phyloP scores from a whole-genome alignment of 208 protist species.

The Zelonia costaricensis region DNA sequence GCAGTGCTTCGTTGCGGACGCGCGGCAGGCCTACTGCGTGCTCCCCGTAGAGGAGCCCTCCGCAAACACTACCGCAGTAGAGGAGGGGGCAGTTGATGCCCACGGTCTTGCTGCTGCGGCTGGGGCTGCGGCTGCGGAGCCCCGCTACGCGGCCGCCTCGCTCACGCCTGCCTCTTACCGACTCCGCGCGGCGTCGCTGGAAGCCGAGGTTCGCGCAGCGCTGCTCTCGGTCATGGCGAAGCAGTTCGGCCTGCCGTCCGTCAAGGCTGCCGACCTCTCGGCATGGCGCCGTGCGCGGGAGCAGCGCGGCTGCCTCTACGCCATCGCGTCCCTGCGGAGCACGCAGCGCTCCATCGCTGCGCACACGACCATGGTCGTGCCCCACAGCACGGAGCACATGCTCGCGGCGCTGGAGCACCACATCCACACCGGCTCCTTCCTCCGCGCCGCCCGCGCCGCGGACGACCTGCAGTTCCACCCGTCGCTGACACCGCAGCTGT shows the following conservation, averaged over 20 bases:
- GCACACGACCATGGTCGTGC: conserved; percentile 57
- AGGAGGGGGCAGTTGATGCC: neutral
- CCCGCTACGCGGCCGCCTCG: neutral
- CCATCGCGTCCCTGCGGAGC: conserved; percentile 40
- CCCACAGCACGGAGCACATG: conserved; percentile 30
- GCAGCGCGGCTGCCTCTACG: conserved; percentile 53
- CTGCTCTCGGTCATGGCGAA: conserved; percentile 51
- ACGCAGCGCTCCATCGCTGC: conserved; percentile 35
- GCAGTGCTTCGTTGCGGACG: conserved; percentile 43
- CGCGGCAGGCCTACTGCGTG: conserved; percentile 52
- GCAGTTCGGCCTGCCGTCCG: conserved; percentile 40
- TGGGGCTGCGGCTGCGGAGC: too few relatives aligned
- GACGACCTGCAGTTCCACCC: conserved; percentile 79
- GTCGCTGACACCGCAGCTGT: conserved; percentile 72
- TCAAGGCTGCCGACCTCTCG: conserved; percentile 38
- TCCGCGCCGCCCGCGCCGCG: conserved; percentile 54
- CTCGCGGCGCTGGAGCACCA: conserved; percentile 33
- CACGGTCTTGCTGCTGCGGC: neutral
- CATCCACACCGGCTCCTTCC: conserved; percentile 26
- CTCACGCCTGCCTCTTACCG: conserved; percentile 18
- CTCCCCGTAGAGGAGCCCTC: conserved; percentile 24
- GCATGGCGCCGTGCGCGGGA: conserved; percentile 41
- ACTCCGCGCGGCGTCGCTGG: conserved; percentile 11
- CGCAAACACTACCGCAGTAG: neutral
- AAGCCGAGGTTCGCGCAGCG: conserved; percentile 37